Percentiles rank a stretch among this genome's conserved stretches.
phyloP scores from a whole-genome alignment of 169 alveolate species.

The Ichthyophthirius multifiliis region DNA sequence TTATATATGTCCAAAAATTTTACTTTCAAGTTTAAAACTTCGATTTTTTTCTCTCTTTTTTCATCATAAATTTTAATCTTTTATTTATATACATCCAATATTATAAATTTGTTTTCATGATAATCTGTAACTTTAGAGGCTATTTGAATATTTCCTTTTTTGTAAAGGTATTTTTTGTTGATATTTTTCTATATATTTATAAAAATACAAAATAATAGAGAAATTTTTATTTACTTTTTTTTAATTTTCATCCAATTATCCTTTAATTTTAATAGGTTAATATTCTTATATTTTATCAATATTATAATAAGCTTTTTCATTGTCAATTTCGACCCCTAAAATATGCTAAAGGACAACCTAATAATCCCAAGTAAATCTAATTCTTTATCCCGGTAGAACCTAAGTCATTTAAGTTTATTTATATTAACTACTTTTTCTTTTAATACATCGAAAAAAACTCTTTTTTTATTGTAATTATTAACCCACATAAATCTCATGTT shows the following conservation, averaged over 20 bases:
- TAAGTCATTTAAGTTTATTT: background rate
- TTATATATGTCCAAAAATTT: background rate
- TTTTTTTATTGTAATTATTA: background rate
- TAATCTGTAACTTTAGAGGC: slow-evolving; percentile 8
- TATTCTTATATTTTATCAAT: slow-evolving; percentile 42
- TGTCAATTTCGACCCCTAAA: slow-evolving; percentile 39
- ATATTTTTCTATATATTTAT: background rate
- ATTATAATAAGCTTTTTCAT: slow-evolving; percentile 20
- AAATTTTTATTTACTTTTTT: slow-evolving; percentile 2
- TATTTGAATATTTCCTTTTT: slow-evolving; percentile 21
- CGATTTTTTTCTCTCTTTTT: background rate
- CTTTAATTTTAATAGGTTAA: slow-evolving; percentile 13
- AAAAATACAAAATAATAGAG: background rate
- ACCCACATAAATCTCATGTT: slow-evolving; percentile 25
- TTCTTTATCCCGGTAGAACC: slow-evolving; percentile 33
- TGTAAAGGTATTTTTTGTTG: slow-evolving; percentile 35
- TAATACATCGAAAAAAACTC: background rate
- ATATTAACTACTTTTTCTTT: background rate
- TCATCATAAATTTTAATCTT: slow-evolving; percentile 10
- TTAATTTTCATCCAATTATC: background rate
- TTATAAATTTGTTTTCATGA: background rate
- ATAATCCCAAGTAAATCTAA: slow-evolving; percentile 41
- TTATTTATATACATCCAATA: slow-evolving; percentile 28
- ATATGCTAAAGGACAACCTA: slow-evolving; percentile 42
- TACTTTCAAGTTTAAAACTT: background rate